phyloP scores from a whole-genome alignment of 2,329 filamentous ascomycete genomes.

The Aspergillus ochraceoroseus region DNA sequence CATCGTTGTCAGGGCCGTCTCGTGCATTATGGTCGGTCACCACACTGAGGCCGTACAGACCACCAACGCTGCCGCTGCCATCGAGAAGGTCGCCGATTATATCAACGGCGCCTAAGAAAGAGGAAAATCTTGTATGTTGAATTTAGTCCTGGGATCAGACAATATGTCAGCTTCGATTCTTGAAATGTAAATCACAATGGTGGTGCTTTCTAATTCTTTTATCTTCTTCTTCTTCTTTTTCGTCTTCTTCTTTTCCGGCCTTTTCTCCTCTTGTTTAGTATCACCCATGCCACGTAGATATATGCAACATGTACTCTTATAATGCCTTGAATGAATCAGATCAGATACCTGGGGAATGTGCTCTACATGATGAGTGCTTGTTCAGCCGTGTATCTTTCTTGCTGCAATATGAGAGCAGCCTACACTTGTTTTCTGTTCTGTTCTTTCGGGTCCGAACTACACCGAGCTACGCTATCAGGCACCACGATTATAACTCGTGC shows the following conservation, averaged over 20 bases:
- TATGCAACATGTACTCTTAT: constrained; percentile 18
- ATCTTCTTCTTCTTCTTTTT: constrained; percentile 8
- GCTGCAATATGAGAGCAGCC: too few relatives aligned
- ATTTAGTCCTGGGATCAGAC: constrained; percentile 10
- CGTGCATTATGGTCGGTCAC: constrained; percentile 84
- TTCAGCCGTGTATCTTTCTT: too few relatives aligned
- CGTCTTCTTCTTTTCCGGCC: constrained; percentile 5
- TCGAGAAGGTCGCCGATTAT: constrained; percentile 83
- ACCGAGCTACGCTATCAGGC: too few relatives aligned
- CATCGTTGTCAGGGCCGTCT: constrained; percentile 76
- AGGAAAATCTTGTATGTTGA: constrained; percentile 18
- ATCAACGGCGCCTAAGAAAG: constrained; percentile 49
- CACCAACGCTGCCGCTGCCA: constrained; percentile 69
- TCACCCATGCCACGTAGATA: constrained; percentile 21
- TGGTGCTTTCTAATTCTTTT: constrained; percentile 12
- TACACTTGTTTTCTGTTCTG: too few relatives aligned
- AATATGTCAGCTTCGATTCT: constrained; percentile 10
- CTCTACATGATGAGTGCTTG: too few relatives aligned
- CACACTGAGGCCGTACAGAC: constrained; percentile 70
- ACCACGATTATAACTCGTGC: too few relatives aligned
- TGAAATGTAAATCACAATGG: constrained; percentile 20
- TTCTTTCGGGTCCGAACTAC: too few relatives aligned
- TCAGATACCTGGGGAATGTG: too few relatives aligned
- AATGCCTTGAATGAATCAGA: not conserved
- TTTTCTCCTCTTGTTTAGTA: too few relatives aligned